phyloP scores from a whole-genome alignment of 305 asterid species.

The Euphrasia arctica region DNA sequence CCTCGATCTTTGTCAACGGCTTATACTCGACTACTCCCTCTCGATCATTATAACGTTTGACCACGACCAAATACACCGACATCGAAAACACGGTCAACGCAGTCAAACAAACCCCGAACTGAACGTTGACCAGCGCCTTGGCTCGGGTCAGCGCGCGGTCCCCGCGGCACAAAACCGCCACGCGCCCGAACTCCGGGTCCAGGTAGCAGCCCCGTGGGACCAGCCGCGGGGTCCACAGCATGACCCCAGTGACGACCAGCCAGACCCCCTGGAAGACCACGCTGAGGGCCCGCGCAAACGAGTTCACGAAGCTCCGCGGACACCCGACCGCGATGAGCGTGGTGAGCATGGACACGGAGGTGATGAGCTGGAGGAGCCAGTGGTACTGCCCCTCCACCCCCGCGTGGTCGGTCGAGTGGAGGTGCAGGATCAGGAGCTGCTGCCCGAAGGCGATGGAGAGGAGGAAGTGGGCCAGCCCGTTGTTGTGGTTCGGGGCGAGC shows the following conservation, averaged over 20 bases:
- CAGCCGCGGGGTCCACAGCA: slow-evolving; percentile 50
- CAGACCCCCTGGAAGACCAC: slow-evolving; percentile 42
- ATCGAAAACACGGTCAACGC: slow-evolving; percentile 24
- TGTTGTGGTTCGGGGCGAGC: not conserved
- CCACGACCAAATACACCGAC: slow-evolving; percentile 31
- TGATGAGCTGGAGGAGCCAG: slow-evolving; percentile 41
- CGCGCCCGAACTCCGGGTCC: slow-evolving; percentile 31
- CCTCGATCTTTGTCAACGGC: slow-evolving; percentile 29
- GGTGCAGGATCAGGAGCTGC: slow-evolving; percentile 47
- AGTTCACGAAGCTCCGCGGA: slow-evolving; percentile 37
- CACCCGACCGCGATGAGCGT: slow-evolving; percentile 32
- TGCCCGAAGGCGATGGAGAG: slow-evolving; percentile 40
- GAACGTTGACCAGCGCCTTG: slow-evolving; percentile 42
- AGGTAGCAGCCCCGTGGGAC: slow-evolving; percentile 41
- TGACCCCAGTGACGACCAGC: slow-evolving; percentile 41
- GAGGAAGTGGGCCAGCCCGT: slow-evolving; percentile 35
- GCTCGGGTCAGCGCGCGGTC: slow-evolving; percentile 45
- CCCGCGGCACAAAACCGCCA: slow-evolving; percentile 34
- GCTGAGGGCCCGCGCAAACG: slow-evolving; percentile 35
- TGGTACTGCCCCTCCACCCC: slow-evolving; percentile 63
- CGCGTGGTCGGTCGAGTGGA: slow-evolving; percentile 54
- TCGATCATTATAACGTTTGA: slow-evolving; percentile 23
- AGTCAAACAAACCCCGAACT: slow-evolving; percentile 40
- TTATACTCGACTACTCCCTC: slow-evolving; percentile 31
- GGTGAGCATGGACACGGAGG: slow-evolving; percentile 27